Base-by-base conservation (phyloP, 495 filamentous ascomycete genomes). In the Glutinoglossum americanum region DNA sequence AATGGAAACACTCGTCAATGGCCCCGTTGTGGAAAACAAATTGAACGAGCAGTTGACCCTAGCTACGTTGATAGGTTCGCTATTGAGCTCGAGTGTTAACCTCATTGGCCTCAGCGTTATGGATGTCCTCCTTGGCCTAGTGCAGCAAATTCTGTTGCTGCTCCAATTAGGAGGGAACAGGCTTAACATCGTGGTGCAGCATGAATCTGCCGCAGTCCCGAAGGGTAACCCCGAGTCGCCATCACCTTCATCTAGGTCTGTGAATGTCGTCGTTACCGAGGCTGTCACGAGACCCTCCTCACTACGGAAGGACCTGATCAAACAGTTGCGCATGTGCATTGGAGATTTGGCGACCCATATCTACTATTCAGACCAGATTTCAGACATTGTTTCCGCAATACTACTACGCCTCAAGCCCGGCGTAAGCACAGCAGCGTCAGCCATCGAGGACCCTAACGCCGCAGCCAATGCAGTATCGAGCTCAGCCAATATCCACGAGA, bases 81-180 rank as follows among this genome's bases (percentile, higher is more conserved):
- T 94, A n/a, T 70, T 96, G 44, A 80, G 82, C 57, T 94, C 89
- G 0, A 79, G 87, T 30, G 81, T 94, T 62, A 96, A 94, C 66
- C 78, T 96, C 68, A 94, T 96, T 59, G 89, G 89, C 1, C 73
- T 96, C 44, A 94, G 87, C 63, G 83, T 94, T 25, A 96, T 94
- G 76, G 89, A 96, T 65, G 79, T 94, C 7, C 71, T 94, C 21
- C 71, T 90, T 23, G 85, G 86, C 21, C 74, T 96, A 6, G 75
- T 94, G 56, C 80, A 82, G 45, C 87, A 92, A 58, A 83, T 86
- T 60, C 77, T 87, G 57, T 73, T 78, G 55, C 68, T 90, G 17
- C 74, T 94, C 3, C 82, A 87, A 57, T 67, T 82, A 30, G 77
- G 75, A 30, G 56, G 45, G 27, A 60, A 63, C 45, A 45, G 62